Percentiles rank a stretch among this genome's conserved stretches.
Conservation (phyloP, 1,139 yeast genomes). For the Trichomonascaceae sp. region DNA sequence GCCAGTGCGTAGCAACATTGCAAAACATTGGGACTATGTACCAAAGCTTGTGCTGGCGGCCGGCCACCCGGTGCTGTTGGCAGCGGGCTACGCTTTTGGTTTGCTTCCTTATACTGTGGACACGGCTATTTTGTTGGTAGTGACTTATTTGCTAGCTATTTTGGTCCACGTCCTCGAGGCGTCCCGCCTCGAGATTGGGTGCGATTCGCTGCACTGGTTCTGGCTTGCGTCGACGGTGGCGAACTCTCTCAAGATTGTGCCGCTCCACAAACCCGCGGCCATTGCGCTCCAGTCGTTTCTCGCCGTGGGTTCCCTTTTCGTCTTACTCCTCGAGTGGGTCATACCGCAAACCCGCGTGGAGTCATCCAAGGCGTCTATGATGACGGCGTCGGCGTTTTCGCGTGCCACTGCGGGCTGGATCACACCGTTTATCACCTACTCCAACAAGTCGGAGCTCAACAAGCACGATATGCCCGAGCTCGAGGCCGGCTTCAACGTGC, state of each 20-base stretch:
- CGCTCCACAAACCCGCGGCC: too few species aligned
- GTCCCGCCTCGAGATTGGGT: constrained; percentile 6
- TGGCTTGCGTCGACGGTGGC: neutral
- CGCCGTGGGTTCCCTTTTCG: neutral
- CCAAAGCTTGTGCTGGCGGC: constrained; percentile 1
- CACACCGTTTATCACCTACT: constrained; percentile 68
- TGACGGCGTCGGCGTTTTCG: constrained; percentile 52
- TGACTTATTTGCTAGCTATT: constrained; percentile 2
- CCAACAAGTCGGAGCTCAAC: constrained; percentile 54
- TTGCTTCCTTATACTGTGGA: too few species aligned
- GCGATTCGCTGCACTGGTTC: constrained; percentile 5
- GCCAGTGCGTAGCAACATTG: neutral
- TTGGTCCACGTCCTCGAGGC: neutral
- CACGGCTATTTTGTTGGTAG: constrained; percentile 1
- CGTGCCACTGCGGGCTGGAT: constrained; percentile 75
- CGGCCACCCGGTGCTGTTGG: too few species aligned
- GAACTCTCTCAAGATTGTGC: neutral
- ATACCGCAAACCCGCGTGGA: constrained; percentile 8
- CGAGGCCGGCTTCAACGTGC: constrained; percentile 48
- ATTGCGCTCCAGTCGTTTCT: neutral
- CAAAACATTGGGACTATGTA: neutral
- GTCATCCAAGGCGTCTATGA: constrained; percentile 21
- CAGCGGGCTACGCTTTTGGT: too few species aligned
- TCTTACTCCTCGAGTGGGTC: constrained; percentile 7
- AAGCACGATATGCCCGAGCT: constrained; percentile 69